Base-by-base conservation (phyloP, 2,329 filamentous ascomycete species). In the Nothophoma quercina region DNA sequence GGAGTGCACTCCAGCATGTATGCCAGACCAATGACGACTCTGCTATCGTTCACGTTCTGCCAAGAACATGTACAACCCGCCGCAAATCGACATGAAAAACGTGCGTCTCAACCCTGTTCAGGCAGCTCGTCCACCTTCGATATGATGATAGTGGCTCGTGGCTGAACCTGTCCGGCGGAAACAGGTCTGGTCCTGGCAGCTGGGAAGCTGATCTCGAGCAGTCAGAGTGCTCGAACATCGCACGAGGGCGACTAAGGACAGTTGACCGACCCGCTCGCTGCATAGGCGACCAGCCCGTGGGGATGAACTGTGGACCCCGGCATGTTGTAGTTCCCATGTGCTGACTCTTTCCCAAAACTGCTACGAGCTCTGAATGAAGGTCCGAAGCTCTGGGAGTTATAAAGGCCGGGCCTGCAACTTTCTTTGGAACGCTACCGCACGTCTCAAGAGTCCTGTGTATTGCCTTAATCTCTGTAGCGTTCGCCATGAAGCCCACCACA, bases 401-500 rank as follows among this genome's bases (percentile, higher is more conserved):
- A 72, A 70, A 62, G 61, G 43, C 49, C 34, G 40, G 42, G 32
- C 42, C 33, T 32, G 51, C 55, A 66, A 44, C 58, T 58, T 49
- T 46, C 44, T 39, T 30, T 43, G 32, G 41, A 34, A 45, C 53
- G 55, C 29, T 28, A 64, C 65, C 59, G 64, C 62, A 60, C 36
- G 49, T 34, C 42, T 46, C 35, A 46, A 45, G 59, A 60, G 60
- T 48, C 52, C 58, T 54, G 53, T 51, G 45, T 48, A 56, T 41
- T 16, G 23, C 23, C 22, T 34, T 12, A 30, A 51, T 55, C 54
- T 64, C 50, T 45, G 45, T 56, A 51, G 47, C 54, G 54, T 59
- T 63, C 65, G 53, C 28, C 25, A 73, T 74, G 71, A 70, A 67
- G 62, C 62, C 61, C 40, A 56, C 56, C 34, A 67, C 57, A 49